Conservation (phyloP, 305 asterid species). For the Fraxinus greggii region DNA sequence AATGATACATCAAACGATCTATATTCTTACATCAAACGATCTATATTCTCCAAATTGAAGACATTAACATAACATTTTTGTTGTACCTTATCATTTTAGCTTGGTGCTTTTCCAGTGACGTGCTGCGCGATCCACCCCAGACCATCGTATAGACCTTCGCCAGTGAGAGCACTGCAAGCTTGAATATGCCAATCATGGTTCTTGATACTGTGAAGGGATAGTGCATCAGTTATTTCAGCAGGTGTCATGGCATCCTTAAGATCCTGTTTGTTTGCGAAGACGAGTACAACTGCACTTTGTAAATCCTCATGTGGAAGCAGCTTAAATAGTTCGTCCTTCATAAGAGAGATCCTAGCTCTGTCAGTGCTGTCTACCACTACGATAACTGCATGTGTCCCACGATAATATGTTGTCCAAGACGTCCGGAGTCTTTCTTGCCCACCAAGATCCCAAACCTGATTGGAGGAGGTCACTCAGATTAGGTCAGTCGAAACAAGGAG, state of each 20-base stretch:
- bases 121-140: slow-evolving; percentile 91
- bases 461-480: not conserved
- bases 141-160: slow-evolving; percentile 94
- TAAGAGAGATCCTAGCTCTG: slow-evolving; percentile 80
- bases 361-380: slow-evolving; percentile 91
- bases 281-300: slow-evolving; percentile 70
- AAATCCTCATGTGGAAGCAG: slow-evolving; percentile 87
- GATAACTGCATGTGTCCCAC: slow-evolving; percentile 88
- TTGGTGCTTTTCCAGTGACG: slow-evolving; percentile 75
- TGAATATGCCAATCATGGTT: slow-evolving; percentile 98
- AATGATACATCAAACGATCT: not conserved
- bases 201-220: slow-evolving; percentile 92
- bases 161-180: slow-evolving; percentile 88
- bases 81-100: slow-evolving; percentile 34
- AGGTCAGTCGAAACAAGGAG: not conserved
- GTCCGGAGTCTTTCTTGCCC: slow-evolving; percentile 93
- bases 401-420: slow-evolving; percentile 91
- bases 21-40: not conserved
- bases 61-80: not conserved
- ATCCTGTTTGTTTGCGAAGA: slow-evolving; percentile 91
- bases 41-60: not conserved
- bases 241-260: slow-evolving; percentile 94
- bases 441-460: slow-evolving; percentile 96
- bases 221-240: slow-evolving; percentile 88
- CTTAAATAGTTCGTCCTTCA: slow-evolving; percentile 80